Percentiles rank a stretch among this genome's conserved stretches.
Evolutionary conservation across 345 rosid genomes (phyloP).

Genomic region (Citrus reticulata): DNA sequence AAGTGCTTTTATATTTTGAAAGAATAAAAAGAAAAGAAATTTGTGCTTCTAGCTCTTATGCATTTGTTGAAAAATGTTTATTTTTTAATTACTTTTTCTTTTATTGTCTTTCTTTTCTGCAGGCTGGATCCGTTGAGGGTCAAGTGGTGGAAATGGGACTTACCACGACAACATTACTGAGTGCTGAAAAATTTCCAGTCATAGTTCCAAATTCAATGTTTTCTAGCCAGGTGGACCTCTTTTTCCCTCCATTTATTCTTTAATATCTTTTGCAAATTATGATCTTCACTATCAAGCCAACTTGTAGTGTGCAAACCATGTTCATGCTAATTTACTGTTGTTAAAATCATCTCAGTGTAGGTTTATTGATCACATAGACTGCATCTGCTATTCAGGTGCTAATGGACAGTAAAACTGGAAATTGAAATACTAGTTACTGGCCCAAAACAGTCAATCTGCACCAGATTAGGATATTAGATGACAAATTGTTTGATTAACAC

Average conservation of each 20-base stretch:
- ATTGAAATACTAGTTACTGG: neutral
- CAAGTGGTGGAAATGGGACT: constrained; percentile 95
- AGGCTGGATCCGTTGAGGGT: constrained; percentile 95
- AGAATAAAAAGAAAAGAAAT: neutral
- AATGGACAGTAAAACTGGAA: neutral
- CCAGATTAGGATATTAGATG: neutral
- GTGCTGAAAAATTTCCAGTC: constrained; percentile 77
- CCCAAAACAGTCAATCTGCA: neutral
- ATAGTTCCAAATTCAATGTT: constrained; percentile 89
- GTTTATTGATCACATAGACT: neutral
- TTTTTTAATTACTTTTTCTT: neutral
- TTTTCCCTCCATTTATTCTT: neutral
- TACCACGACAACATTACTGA: constrained; percentile 70
- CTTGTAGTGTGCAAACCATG: neutral
- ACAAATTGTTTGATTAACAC: neutral
- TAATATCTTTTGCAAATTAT: neutral
- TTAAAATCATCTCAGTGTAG: neutral
- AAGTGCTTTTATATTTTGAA: neutral
- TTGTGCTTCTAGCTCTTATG: neutral
- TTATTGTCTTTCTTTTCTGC: constrained; percentile 11
- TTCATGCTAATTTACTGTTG: neutral
- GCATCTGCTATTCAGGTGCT: neutral
- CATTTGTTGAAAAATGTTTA: neutral
- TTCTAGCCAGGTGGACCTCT: constrained; percentile 76
- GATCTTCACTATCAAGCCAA: neutral